Percentiles rank a stretch among this genome's conserved stretches.
phyloP scores from a whole-genome alignment of 176 grass and related monocot genomes.

The Phyllostachys edulis region DNA sequence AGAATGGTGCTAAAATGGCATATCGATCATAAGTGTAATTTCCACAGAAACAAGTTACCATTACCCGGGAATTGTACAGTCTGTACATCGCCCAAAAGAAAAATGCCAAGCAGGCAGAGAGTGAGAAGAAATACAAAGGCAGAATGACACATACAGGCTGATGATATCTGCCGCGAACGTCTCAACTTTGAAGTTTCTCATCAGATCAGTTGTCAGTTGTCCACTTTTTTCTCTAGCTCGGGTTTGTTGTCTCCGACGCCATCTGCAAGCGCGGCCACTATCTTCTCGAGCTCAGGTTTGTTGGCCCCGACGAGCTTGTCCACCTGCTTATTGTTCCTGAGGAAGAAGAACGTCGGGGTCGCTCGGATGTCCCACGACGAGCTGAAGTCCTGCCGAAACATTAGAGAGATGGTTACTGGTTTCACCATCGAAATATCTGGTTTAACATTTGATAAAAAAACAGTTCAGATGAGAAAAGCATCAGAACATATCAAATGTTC shows the following conservation, averaged over 20 bases:
- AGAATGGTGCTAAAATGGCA: neutral
- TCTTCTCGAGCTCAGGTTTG: constrained; percentile 86
- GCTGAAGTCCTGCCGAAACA: constrained; percentile 74
- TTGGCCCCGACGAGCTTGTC: constrained; percentile 94
- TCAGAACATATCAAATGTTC: neutral
- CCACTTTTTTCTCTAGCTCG: constrained; percentile 79
- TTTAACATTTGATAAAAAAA: neutral
- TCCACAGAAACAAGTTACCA: neutral
- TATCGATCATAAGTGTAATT: neutral
- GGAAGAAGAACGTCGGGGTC: constrained; percentile 92
- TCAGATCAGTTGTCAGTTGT: neutral
- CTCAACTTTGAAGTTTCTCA: too few species aligned
- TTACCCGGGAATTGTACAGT: neutral
- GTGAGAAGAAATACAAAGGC: neutral
- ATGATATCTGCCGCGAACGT: neutral
- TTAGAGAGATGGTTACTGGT: neutral
- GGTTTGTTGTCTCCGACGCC: constrained; percentile 52
- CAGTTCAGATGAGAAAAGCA: neutral
- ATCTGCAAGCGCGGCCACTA: constrained; percentile 42
- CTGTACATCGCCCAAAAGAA: neutral
- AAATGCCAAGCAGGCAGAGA: neutral
- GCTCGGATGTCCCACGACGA: constrained; percentile 87
- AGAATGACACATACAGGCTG: neutral
- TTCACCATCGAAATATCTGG: neutral
- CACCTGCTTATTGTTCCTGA: constrained; percentile 74